These are phyloP conservation scores for Globisporangium iwayamae DNA, from an alignment of 352 stramenopile species.

Conservation along the genomic window DNA sequence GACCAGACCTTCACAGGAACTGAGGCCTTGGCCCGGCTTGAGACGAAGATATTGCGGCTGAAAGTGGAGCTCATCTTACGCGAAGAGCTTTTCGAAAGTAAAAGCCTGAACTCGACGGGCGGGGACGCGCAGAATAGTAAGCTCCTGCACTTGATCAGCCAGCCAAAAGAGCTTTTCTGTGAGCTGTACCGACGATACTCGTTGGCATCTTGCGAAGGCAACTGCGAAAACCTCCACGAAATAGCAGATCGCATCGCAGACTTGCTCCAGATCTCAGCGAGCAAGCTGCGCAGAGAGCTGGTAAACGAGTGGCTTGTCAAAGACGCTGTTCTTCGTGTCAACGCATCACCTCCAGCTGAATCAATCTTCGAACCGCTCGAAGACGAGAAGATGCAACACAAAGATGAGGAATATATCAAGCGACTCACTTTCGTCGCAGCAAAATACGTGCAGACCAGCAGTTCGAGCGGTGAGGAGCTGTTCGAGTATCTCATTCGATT, in stretches of 20 bases:
- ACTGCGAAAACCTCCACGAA: constrained; percentile 24
- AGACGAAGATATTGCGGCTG: constrained; percentile 36
- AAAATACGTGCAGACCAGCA: constrained; percentile 16
- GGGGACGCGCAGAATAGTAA: constrained; percentile 17
- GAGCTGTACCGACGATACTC: constrained; percentile 46
- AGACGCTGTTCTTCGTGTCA: constrained; percentile 29
- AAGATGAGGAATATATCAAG: constrained; percentile 35
- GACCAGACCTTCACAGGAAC: constrained; percentile 32
- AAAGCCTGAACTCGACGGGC: constrained; percentile 8
- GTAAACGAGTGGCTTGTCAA: constrained; percentile 49
- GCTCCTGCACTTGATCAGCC: constrained; percentile 27
- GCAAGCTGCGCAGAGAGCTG: constrained; percentile 34
- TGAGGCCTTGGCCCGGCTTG: constrained; percentile 28
- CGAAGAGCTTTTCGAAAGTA: constrained; percentile 18
- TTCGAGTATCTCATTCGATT: constrained; percentile 36
- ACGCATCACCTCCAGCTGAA: constrained; percentile 7
- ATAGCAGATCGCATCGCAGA: constrained; percentile 28
- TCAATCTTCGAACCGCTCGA: constrained; percentile 31
- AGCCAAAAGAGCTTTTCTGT: constrained; percentile 35
- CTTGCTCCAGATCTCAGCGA: constrained; percentile 24
- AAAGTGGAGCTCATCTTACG: constrained; percentile 37
- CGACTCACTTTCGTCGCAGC: constrained; percentile 30
- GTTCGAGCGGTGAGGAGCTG: constrained; percentile 24
- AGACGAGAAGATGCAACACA: constrained; percentile 22
- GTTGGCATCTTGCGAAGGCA: constrained; percentile 26